Conservation (phyloP, 2,329 filamentous ascomycete genomes). For the Aspergillus thermomutatus region DNA sequence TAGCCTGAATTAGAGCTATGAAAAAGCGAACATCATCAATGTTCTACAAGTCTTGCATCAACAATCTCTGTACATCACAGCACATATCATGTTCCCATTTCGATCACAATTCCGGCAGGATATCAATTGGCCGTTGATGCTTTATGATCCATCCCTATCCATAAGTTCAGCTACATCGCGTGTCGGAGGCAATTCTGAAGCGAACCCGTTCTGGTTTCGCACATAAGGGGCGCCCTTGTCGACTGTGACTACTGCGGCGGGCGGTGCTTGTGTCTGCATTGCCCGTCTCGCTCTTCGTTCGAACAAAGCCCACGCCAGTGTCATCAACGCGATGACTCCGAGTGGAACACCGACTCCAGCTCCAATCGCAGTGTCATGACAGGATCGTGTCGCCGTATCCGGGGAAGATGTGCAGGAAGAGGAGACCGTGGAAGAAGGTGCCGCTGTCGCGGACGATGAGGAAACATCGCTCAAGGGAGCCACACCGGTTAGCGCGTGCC, state of each 20-base stretch:
- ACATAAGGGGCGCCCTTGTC: background rate
- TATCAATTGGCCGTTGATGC: no score
- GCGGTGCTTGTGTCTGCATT: background rate
- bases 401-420: background rate
- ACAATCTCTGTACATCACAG: background rate
- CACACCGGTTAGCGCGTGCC: slow-evolving; percentile 17
- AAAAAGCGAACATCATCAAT: background rate
- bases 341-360: background rate
- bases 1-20: background rate
- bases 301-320: background rate
- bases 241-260: background rate
- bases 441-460: background rate
- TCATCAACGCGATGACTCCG: background rate
- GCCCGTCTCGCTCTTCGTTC: background rate
- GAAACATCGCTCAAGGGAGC: slow-evolving; percentile 19
- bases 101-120: no score
- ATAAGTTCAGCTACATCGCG: background rate
- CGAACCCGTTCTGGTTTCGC: background rate
- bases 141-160: background rate
- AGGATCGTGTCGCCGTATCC: background rate
- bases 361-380: background rate
- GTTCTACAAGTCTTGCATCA: background rate
- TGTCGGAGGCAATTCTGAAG: background rate
- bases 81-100: no score
- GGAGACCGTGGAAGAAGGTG: background rate